These are phyloP conservation scores for Euphorbia pulcherrima DNA, from an alignment of 345 rosid species.

Conservation along the genomic window DNA sequence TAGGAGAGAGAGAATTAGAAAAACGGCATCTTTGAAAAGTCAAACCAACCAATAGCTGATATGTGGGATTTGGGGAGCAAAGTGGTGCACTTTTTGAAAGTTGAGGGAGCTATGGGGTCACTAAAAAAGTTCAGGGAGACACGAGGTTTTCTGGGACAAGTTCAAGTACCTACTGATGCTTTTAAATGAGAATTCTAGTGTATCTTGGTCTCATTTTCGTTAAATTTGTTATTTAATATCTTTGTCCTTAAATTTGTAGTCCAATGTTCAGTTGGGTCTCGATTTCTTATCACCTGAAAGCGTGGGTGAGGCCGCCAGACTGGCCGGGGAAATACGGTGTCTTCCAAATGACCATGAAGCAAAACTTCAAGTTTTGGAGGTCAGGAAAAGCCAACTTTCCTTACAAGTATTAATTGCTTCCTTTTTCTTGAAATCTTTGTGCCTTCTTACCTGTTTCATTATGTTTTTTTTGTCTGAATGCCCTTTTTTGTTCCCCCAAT, in stretches of 20 bases:
- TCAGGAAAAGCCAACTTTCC: constrained; percentile 27
- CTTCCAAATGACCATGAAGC: constrained; percentile 84
- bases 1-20: too few species aligned
- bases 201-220: background rate
- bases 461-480: background rate
- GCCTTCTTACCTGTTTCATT: background rate
- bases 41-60: too few species aligned
- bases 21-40: too few species aligned
- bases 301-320: constrained; percentile 63
- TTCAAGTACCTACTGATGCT: background rate
- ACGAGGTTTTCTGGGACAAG: too few species aligned
- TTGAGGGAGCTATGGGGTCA: too few species aligned
- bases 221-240: background rate
- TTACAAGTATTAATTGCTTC: constrained; percentile 17
- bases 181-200: background rate
- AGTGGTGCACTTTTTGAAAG: too few species aligned
- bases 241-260: constrained; percentile 47
- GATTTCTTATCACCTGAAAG: constrained; percentile 96
- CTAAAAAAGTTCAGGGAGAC: too few species aligned
- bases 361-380: constrained; percentile 87
- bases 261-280: constrained; percentile 79
- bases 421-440: constrained; percentile 7
- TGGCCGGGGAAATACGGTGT: constrained; percentile 79
- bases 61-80: too few species aligned
- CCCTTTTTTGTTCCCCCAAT: constrained; percentile 4